Evolutionary conservation across 108 stramenopile species (phyloP), one percentile per base, ranked within the genome.

Genomic region (Parmales sp.): DNA sequence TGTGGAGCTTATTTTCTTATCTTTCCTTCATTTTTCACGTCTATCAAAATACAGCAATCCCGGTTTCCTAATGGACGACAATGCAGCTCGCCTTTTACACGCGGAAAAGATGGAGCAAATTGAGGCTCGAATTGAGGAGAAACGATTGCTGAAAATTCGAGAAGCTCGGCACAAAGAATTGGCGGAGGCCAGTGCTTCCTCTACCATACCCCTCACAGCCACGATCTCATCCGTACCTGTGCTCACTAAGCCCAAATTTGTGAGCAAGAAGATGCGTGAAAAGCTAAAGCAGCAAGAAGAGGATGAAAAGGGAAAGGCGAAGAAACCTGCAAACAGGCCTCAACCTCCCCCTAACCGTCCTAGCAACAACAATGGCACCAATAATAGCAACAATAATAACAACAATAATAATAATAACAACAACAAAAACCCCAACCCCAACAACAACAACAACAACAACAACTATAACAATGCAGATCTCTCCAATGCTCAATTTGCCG

Each of bases 181-280:
- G 70, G 65, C 11, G 50, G 25, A 18, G 38, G 29, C 1, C 39
- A 39, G 43, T n/a, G n/a, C n/a, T n/a, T n/a, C n/a, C n/a, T n/a
- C n/a, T n/a, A n/a, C n/a, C n/a, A n/a, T n/a, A n/a, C n/a, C n/a
- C n/a, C n/a, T n/a, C n/a, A 43, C 46, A 13, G 1, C 38, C 7
- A 13, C 28, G 44, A 64, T 39, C 25, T 2, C 9, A 26, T 0
- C 46, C 5, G 38, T 0, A 29, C 45, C 41, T 22, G 66, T 41
- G n/a, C 44, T 0, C 23, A 28, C 41, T 1, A 76, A 75, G 38
- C 45, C 82, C 1, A 63, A 60, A 2, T 90, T 87, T 67, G 54
- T 86, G 18, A 78, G 79, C 63, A 91, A 88, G 78, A 79, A 78
- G 67, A 54, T 80, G 48, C 74, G 86, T 1, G 76, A 73, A n/a